Evolutionary conservation across 108 stramenopile species (phyloP), one percentile per base, ranked within the genome.

Genomic region (Tribonema minus): DNA sequence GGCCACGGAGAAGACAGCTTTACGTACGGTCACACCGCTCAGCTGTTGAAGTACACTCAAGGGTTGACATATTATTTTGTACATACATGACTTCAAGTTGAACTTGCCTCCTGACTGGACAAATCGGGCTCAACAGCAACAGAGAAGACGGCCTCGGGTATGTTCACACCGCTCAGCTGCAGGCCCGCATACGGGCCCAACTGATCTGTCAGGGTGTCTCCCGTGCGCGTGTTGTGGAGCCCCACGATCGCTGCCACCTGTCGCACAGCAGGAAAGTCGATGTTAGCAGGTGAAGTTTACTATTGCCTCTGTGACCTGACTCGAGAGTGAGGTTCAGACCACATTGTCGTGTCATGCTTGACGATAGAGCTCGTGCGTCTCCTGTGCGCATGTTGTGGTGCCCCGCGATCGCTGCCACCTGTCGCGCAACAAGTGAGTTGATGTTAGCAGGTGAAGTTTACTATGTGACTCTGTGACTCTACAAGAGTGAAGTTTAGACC

Each of bases 1-100:
- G 27, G 96, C 94, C 75, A 96, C 90, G 87, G 95, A 92, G 84
- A 96, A 98, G 37, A 99, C 98, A n/a, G 98, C 95, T 1, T 46
- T 38, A 20, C 87, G 88, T 7, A 88, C 33, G n/a, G 69, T 26
- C 7, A 88, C 65, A 20, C 88, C 86, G 30, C 76, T 68, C 58
- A 88, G 82, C n/a, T n/a, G n/a, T n/a, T n/a, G n/a, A n/a, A n/a
- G n/a, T n/a, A n/a, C n/a, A n/a, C n/a, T n/a, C n/a, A n/a, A n/a
- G n/a, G n/a, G n/a, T n/a, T n/a, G n/a, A n/a, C n/a, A n/a, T n/a
- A n/a, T n/a, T n/a, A n/a, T n/a, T n/a, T n/a, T n/a, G n/a, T n/a
- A n/a, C n/a, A n/a, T n/a, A n/a, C n/a, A n/a, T n/a, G n/a, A n/a
- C n/a, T n/a, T n/a, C n/a, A n/a, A n/a, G n/a, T n/a, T n/a, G n/a